Conservation (phyloP, 2,329 filamentous ascomycete genomes). For the Metarhizium robertsii region DNA sequence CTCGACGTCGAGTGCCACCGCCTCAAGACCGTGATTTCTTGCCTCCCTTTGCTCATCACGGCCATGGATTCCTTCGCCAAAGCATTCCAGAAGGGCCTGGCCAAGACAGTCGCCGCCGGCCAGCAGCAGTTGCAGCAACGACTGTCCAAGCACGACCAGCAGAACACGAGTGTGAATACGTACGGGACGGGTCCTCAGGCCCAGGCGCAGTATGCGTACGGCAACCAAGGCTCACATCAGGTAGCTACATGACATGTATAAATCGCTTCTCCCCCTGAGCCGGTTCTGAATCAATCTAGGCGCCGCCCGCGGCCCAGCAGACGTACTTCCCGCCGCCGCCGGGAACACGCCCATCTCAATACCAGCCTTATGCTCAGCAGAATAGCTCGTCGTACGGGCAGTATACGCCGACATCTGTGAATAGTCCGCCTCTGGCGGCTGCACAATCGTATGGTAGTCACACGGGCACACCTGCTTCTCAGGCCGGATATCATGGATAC, state of each 20-base stretch:
- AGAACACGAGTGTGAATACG: neutral
- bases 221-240: neutral
- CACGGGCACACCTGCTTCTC: neutral
- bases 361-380: neutral
- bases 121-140: constrained; percentile 11
- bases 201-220: neutral
- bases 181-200: neutral
- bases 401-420: neutral
- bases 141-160: constrained; percentile 7
- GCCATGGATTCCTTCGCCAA: constrained; percentile 9
- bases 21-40: neutral
- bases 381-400: neutral
- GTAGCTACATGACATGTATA: neutral
- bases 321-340: neutral
- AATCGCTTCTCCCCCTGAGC: no score
- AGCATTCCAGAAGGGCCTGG: constrained; percentile 9
- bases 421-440: neutral
- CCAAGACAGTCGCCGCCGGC: constrained; percentile 9
- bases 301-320: neutral
- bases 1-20: neutral
- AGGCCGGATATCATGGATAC: neutral
- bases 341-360: neutral
- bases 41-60: no score
- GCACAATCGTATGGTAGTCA: neutral
- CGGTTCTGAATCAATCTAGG: neutral